Evolutionary conservation across 257 asterid genomes (phyloP).

Genomic region (Solanum corneliomulleri): DNA sequence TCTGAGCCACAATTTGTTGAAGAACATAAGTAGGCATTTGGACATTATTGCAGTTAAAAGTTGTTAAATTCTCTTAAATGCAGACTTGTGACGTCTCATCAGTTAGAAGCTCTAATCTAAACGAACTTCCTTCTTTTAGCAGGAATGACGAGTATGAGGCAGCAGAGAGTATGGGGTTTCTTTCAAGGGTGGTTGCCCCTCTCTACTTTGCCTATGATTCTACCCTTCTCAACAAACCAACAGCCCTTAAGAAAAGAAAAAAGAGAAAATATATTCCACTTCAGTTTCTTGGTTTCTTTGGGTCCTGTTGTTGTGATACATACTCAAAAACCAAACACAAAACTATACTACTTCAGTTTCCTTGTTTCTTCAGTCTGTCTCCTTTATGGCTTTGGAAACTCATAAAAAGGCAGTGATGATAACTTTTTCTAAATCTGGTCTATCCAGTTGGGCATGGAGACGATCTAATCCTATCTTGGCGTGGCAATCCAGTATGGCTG

Average conservation of each 20-base stretch:
- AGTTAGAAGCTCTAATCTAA: background rate
- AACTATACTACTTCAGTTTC: background rate
- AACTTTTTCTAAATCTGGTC: background rate
- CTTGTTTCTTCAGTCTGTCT: background rate
- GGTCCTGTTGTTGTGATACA: background rate
- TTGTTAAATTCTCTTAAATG: background rate
- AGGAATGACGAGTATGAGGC: background rate
- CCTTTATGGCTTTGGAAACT: background rate
- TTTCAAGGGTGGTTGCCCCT: constrained; percentile 48
- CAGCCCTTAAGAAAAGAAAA: background rate
- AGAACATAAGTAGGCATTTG: background rate
- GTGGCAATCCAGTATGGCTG: background rate
- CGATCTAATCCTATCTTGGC: background rate
- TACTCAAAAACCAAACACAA: background rate
- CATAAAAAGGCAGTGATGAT: background rate
- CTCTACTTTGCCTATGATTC: constrained; percentile 17
- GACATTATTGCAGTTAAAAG: background rate
- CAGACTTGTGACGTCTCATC: background rate
- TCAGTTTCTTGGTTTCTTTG: background rate
- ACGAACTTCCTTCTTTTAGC: background rate
- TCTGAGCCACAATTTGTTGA: constrained; percentile 6
- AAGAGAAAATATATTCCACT: background rate
- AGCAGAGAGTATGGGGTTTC: constrained; percentile 3
- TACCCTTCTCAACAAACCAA: background rate
- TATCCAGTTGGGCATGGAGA: background rate